phyloP scores from a whole-genome alignment of 225 moss, liverwort and hornwort species.

The Rhytidiadelphus loreus region DNA sequence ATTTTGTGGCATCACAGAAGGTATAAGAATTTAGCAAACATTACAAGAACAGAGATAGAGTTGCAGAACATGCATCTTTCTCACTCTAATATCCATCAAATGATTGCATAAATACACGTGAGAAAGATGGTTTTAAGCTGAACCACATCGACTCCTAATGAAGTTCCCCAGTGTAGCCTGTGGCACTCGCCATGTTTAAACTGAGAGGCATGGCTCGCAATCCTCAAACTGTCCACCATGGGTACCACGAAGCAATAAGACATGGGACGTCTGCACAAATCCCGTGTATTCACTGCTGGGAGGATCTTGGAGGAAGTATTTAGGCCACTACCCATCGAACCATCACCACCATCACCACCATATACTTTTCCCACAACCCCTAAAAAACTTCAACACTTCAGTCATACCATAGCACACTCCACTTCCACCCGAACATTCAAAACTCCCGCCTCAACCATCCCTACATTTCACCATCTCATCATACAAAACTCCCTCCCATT shows the following conservation, averaged over 20 bases:
- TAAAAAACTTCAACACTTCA: conserved; percentile 16
- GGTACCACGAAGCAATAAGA: conserved; percentile 37
- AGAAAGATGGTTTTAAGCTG: conserved; percentile 51
- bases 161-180: conserved; percentile 42
- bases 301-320: conserved; percentile 28
- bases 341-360: conserved; percentile 31
- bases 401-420: conserved; percentile 32
- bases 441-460: conserved; percentile 33
- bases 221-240: conserved; percentile 46
- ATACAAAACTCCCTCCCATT: conserved; percentile 19
- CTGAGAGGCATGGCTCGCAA: conserved; percentile 35
- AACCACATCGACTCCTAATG: conserved; percentile 46
- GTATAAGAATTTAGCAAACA: neutral
- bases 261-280: conserved; percentile 35
- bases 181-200: conserved; percentile 49
- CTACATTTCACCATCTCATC: conserved; percentile 31
- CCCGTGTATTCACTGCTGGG: conserved; percentile 34
- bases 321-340: conserved; percentile 34
- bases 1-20: neutral
- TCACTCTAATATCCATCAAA: conserved; percentile 19
- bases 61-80: conserved; percentile 13
- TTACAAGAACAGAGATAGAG: conserved; percentile 5
- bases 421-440: conserved; percentile 32
- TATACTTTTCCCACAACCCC: conserved; percentile 21
- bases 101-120: conserved; percentile 27